These are phyloP conservation scores for Akanthomyces lecanii DNA, from an alignment of 2,329 filamentous ascomycete species.

Conservation along the genomic window DNA sequence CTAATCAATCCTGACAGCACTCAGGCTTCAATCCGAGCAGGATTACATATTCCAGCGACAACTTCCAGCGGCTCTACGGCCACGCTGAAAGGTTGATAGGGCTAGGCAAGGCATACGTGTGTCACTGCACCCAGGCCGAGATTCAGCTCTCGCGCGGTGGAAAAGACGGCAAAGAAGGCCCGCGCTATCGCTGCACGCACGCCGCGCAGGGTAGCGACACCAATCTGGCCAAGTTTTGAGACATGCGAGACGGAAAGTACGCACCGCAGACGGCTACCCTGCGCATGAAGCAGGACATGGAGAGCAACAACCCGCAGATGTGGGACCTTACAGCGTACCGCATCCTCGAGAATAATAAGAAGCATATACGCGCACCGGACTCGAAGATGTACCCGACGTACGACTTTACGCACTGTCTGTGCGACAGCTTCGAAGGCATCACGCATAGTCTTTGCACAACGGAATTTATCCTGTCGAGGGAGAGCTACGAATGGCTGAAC, in stretches of 20 bases:
- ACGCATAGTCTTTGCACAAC: slow-evolving; percentile 91
- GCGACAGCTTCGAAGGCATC: slow-evolving; percentile 87
- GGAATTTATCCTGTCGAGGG: slow-evolving; percentile 74
- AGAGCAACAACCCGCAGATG: slow-evolving; percentile 85
- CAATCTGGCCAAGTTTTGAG: slow-evolving; percentile 77
- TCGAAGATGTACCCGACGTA: slow-evolving; percentile 97
- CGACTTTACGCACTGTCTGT: slow-evolving; percentile 86
- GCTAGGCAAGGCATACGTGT: slow-evolving; percentile 73
- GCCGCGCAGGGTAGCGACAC: slow-evolving; percentile 69
- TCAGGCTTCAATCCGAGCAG: slow-evolving; percentile 18
- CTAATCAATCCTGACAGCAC: not conserved
- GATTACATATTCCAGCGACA: slow-evolving; percentile 85
- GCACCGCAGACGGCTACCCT: slow-evolving; percentile 64
- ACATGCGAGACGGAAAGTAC: slow-evolving; percentile 90
- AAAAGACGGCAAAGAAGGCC: slow-evolving; percentile 45
- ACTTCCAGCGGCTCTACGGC: slow-evolving; percentile 84
- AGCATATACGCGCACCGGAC: slow-evolving; percentile 51
- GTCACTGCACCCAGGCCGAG: slow-evolving; percentile 67
- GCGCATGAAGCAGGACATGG: slow-evolving; percentile 88
- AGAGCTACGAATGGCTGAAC: slow-evolving; percentile 72
- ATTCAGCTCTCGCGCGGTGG: slow-evolving; percentile 85
- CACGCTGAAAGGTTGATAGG: slow-evolving; percentile 80
- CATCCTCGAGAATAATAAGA: slow-evolving; percentile 48
- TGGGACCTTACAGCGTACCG: slow-evolving; percentile 94
- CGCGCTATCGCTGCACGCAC: slow-evolving; percentile 75